Percentiles rank a stretch among this genome's conserved stretches.
These are phyloP conservation scores for Kickxella alabastrina DNA, from an alignment of 192 early-diverging fungal species.

Conservation along the genomic window DNA sequence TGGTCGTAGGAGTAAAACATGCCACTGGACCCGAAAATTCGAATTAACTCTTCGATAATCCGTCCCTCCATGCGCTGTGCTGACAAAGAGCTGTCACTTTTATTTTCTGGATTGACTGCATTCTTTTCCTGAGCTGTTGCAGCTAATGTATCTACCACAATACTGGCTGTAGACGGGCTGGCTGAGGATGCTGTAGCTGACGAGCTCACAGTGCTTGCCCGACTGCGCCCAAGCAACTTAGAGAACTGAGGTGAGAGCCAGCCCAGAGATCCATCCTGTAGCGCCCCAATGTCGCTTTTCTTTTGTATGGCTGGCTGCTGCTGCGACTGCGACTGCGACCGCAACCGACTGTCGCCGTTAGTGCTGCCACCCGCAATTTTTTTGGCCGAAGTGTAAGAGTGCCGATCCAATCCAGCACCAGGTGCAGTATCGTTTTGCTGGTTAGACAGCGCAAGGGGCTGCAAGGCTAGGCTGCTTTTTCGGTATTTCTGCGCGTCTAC, in stretches of 20 bases:
- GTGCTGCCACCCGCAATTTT: background rate
- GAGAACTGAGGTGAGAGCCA: conserved; percentile 45
- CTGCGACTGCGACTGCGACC: background rate
- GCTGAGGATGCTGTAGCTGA: background rate
- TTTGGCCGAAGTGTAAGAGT: background rate
- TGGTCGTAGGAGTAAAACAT: conserved; percentile 43
- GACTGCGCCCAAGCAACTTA: conserved; percentile 22
- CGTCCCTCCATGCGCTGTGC: conserved; percentile 44
- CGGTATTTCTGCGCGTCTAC: background rate
- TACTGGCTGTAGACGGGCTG: background rate
- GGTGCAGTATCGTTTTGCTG: background rate
- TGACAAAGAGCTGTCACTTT: conserved; percentile 2
- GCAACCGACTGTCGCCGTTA: background rate
- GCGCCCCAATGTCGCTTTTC: background rate
- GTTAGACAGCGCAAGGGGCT: background rate
- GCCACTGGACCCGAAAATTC: conserved; percentile 34
- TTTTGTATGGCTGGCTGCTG: background rate
- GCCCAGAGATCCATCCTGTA: background rate
- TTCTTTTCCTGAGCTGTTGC: background rate
- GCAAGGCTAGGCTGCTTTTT: conserved; percentile 6
- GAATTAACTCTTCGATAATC: conserved; percentile 34
- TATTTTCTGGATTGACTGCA: background rate
- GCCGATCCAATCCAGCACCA: background rate
- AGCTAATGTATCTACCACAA: background rate
- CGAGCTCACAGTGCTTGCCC: background rate